Percentiles rank a stretch among this genome's conserved stretches.
phyloP scores from a whole-genome alignment of 192 early-diverging fungal genomes.

The Hyaloraphidium curvatum region DNA sequence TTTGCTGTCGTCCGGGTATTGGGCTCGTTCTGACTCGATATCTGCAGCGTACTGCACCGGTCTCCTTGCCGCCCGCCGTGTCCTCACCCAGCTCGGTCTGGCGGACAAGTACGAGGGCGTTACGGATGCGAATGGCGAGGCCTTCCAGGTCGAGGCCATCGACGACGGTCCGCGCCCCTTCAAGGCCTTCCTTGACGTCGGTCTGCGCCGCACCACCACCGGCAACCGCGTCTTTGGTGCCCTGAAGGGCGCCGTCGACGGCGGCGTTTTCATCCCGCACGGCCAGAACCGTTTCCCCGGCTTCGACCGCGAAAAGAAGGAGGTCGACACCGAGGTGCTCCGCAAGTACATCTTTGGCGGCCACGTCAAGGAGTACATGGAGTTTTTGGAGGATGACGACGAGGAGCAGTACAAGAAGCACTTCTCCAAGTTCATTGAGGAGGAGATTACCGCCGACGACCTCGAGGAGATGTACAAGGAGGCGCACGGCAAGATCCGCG shows the following conservation, averaged over 20 bases:
- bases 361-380: conserved; percentile 98
- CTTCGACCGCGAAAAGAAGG: conserved; percentile 70
- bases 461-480: conserved; percentile 87
- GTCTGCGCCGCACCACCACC: conserved; percentile 91
- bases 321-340: conserved; percentile 78
- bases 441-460: conserved; percentile 67
- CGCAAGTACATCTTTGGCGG: conserved; percentile 94
- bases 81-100: conserved; percentile 82
- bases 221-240: conserved; percentile 93
- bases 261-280: conserved; percentile 95
- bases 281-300: conserved; percentile 92
- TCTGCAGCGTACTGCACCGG: conserved; percentile 83
- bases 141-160: conserved; percentile 61
- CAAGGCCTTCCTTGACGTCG: conserved; percentile 94
- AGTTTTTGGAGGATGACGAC: conserved; percentile 93
- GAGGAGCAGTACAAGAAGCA: conserved; percentile 93
- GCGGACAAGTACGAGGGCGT: conserved; percentile 95
- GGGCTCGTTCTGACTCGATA: background rate
- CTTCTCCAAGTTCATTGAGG: conserved; percentile 82
- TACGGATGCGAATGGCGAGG: conserved; percentile 70
- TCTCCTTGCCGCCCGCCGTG: conserved; percentile 89
- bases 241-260: conserved; percentile 97
- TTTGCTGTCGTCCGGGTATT: background rate
- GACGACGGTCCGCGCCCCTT: conserved; percentile 91
- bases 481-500: conserved; percentile 89